Base-by-base conservation (phyloP, 2,329 filamentous ascomycete species). In the Sporothrix pallida region DNA sequence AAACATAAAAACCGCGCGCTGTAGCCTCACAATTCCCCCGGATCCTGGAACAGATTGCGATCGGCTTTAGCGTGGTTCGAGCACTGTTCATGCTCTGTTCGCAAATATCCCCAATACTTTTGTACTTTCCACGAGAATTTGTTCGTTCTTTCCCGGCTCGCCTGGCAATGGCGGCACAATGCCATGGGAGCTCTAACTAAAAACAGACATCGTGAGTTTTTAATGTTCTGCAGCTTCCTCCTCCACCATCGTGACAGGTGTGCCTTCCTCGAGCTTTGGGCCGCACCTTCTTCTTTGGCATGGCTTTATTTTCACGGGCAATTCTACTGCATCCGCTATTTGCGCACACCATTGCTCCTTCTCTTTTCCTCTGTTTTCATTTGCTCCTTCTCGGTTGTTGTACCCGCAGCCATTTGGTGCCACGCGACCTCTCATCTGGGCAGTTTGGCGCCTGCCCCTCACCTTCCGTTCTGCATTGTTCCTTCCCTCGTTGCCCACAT, bases 41-140 rank as follows among this genome's bases (percentile, higher is more conserved):
- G 67, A 52, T 50, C 65, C 50, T 70, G 26, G 67, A 23, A 70
- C 50, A 56, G 67, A 70, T 56, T 70, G 50, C 48, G 67, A 70
- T 70, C 67, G 67, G 50, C 67, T 70, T 70, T 56, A 70, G 67
- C 67, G 67, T 17, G 9, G 23, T 54, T 69, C 26, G 23, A 48
- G n/a, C 42, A 26, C 23, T 68, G 65, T 37, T 20, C 65, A 26
- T 48, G 62, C 42, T 65, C 54, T 58, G 26, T 37, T 60, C 58
- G 13, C 31, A 62, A 31, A 26, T 26, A 12, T 9, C 31, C 60
- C 60, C 31, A 63, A 63, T 20, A 37, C 58, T 56, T 17, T 63
- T 37, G 7, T 63, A 42, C 31, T 26, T 20, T 12, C 52, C 13
- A 20, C 60, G 60, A 63, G 37, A 63, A 63, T 44, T 5, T 20